Conservation (phyloP, 2,329 filamentous ascomycete genomes). For the Aspergillus melleus region DNA sequence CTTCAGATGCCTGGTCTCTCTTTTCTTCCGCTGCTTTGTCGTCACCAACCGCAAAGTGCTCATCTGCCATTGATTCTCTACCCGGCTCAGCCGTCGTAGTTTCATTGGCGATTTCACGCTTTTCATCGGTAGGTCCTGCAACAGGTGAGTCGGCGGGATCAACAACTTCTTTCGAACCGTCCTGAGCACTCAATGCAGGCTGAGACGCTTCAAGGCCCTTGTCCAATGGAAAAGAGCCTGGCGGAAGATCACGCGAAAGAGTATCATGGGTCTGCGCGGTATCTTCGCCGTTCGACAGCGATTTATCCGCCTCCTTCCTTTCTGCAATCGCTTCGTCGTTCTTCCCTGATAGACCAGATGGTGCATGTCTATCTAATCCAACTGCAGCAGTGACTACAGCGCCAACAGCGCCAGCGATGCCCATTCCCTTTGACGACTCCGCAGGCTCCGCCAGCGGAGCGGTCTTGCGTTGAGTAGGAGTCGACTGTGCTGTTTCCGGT, state of each 20-base stretch:
- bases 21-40: neutral
- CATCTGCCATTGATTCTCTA: neutral
- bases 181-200: neutral
- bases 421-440: slow-evolving; percentile 5
- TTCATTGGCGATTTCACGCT: neutral
- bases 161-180: neutral
- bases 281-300: slow-evolving; percentile 1
- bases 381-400: slow-evolving; percentile 25
- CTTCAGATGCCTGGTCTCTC: neutral
- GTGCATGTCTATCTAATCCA: neutral
- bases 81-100: neutral
- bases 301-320: neutral
- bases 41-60: neutral
- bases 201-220: neutral
- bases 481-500: slow-evolving; percentile 13
- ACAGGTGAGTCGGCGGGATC: neutral
- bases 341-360: neutral
- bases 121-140: neutral
- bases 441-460: neutral
- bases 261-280: neutral
- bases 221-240: neutral
- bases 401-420: slow-evolving; percentile 24
- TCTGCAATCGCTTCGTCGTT: neutral
- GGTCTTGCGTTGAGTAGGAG: slow-evolving; percentile 11
- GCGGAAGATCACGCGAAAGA: neutral